phyloP scores from a whole-genome alignment of 2,329 filamentous ascomycete genomes.

The Grosmannia clavigera region DNA sequence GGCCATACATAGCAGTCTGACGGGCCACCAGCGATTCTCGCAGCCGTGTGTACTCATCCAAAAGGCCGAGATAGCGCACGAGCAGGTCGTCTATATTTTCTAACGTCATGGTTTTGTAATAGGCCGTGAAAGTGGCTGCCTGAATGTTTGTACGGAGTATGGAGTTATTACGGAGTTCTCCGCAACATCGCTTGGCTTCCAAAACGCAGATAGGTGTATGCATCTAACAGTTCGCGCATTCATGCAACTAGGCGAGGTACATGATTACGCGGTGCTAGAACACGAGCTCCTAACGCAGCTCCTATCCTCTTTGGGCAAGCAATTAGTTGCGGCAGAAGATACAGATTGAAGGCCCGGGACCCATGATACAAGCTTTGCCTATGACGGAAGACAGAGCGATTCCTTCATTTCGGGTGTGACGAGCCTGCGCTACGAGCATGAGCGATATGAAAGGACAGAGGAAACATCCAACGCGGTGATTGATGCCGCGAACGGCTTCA shows the following conservation, averaged over 20 bases:
- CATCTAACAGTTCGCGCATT: too few species aligned
- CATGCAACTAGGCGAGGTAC: too few species aligned
- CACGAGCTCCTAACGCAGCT: too few species aligned
- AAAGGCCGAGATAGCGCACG: constrained; percentile 49
- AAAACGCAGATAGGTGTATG: too few species aligned
- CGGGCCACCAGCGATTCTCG: constrained; percentile 39
- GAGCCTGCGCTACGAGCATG: not conserved
- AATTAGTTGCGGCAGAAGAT: not conserved
- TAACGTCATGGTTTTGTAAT: constrained; percentile 15
- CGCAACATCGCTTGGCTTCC: too few species aligned
- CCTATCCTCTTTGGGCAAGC: not conserved
- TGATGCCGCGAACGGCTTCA: too few species aligned
- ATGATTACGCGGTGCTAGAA: too few species aligned
- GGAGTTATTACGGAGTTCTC: too few species aligned
- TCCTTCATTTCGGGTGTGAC: not conserved
- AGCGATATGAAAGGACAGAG: too few species aligned
- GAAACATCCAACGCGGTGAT: too few species aligned
- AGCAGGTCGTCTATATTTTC: constrained; percentile 49
- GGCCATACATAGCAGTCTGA: constrained; percentile 43
- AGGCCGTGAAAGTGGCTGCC: not conserved
- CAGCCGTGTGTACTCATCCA: constrained; percentile 55
- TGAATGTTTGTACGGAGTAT: too few species aligned
- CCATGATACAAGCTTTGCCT: not conserved
- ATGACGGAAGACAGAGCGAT: not conserved
- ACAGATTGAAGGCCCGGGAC: not conserved